A percentile compares a stretch with the other conserved stretches of the same genome.
phyloP scores from a whole-genome alignment of 768 basidiomycete species.

The Neoboletus magnificus region DNA sequence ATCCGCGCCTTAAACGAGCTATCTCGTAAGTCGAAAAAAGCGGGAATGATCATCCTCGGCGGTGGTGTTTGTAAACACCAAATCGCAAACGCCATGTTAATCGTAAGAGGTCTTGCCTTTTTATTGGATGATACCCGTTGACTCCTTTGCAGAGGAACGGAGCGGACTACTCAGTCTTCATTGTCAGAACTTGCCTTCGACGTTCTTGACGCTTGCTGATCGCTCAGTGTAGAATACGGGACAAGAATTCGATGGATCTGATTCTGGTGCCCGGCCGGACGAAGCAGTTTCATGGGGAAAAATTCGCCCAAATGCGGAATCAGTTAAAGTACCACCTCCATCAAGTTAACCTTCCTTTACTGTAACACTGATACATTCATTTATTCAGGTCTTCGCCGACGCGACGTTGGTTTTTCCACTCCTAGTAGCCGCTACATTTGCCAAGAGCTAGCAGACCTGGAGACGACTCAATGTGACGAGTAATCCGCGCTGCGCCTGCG shows the following conservation, averaged over 20 bases:
- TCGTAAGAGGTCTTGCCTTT: conserved; percentile 50
- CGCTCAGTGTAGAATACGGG: conserved; percentile 75
- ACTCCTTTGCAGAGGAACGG: conserved; percentile 75
- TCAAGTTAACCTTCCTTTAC: neutral
- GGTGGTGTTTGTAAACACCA: conserved; percentile 99
- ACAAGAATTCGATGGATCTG: conserved; percentile 98
- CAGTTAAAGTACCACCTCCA: conserved; percentile 61
- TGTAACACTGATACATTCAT: conserved; percentile 3
- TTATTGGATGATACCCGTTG: neutral
- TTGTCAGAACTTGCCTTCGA: conserved; percentile 47
- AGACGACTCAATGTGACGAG: neutral
- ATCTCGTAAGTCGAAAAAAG: conserved; percentile 81
- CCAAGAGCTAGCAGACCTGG: conserved; percentile 36
- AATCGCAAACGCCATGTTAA: conserved; percentile 99
- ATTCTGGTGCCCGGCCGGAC: conserved; percentile 94
- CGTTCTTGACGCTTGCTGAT: neutral
- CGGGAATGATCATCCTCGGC: conserved; percentile 97
- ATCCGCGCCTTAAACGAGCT: conserved; percentile 90
- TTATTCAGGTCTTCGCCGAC: conserved; percentile 76
- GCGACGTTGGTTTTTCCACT: conserved; percentile 96
- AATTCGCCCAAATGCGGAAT: conserved; percentile 80
- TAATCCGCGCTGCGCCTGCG: neutral
- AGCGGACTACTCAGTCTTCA: conserved; percentile 95
- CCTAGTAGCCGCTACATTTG: conserved; percentile 93
- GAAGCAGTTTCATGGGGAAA: conserved; percentile 99